Evolutionary conservation across 352 stramenopile genomes (phyloP).

Genomic region (Pythium inflatum): DNA sequence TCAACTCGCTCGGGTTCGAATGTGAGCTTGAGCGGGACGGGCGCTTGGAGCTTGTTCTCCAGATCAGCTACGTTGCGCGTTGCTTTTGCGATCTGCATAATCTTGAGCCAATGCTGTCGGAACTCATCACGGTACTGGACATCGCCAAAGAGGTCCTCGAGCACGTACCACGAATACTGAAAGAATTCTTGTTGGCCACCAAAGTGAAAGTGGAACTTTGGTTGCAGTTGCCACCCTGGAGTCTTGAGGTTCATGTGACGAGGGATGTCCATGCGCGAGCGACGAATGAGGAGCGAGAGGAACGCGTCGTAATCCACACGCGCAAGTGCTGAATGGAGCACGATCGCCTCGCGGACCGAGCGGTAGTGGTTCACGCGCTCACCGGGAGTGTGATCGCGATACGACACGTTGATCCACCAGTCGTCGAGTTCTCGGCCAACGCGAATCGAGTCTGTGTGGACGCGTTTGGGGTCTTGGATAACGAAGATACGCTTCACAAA

Average conservation of each 20-base stretch:
- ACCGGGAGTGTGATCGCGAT: not conserved
- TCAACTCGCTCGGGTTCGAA: not conserved
- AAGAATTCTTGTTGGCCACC: not conserved
- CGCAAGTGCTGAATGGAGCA: not conserved
- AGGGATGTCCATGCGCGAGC: not conserved
- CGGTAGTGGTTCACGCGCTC: not conserved
- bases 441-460: too few relatives aligned
- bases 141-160: not conserved
- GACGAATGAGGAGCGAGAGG: constrained; percentile 2
- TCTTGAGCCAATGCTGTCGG: not conserved
- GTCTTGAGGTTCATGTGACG: not conserved
- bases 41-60: not conserved
- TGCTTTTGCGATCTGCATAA: not conserved
- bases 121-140: not conserved
- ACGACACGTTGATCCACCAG: constrained; percentile 1
- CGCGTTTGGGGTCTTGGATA: too few relatives aligned
- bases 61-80: not conserved
- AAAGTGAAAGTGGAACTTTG: constrained; percentile 1
- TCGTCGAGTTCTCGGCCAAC: not conserved
- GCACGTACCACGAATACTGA: not conserved
- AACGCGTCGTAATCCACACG: constrained; percentile 2
- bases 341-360: not conserved
- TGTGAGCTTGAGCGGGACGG: not conserved
- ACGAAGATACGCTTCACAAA: too few relatives aligned
- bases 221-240: not conserved